Evolutionary conservation across 1,284 basidiomycete genomes (phyloP), one percentile per base, ranked within the genome.

Genomic region (Agaricales sp.): DNA sequence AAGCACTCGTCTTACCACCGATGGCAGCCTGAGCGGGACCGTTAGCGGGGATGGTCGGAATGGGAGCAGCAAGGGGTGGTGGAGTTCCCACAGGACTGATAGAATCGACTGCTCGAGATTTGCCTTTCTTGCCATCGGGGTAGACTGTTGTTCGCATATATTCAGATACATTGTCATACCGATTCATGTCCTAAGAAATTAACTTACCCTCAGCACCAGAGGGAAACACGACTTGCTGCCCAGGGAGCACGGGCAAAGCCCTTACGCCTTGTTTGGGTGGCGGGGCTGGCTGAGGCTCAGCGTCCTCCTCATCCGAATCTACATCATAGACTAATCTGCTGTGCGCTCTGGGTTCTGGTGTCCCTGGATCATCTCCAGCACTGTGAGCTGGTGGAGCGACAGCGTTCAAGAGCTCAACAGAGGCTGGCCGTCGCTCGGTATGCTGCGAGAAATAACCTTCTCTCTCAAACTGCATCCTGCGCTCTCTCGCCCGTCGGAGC

Each of bases 391-490:
- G 30, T 37, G 12, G 16, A 16, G 11, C 12, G 30, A 12, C 16
- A 16, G 16, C 16, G 30, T 37, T 37, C 12, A 37, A 37, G 30
- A 37, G 30, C 11, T 37, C 12, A 16, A 37, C n/a, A 37, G 12
- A 12, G 30, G 58, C 58, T 23, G 63, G 67, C 25, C 70, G 62
- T 24, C 74, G 69, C 14, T 76, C 73, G 3, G 75, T 74, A 58
- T 87, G 83, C 13, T 85, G 57, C 58, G 86, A 84, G 60, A 87
- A 87, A 61, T 87, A 87, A 0, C 80, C 79, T 35, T 78, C 45
- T 38, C 65, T 67, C 53, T 73, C 57, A 53, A 57, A 52, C 54
- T 64, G 49, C 52, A 8, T 66, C 64, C n/a, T 62, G 64, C 22
- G 63, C 60, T n/a, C 67, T 67, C 19, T 63, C 58, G 20, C 63